Base-by-base conservation (phyloP, 805 yeast genomes). In the Millerozyma acaciae region DNA sequence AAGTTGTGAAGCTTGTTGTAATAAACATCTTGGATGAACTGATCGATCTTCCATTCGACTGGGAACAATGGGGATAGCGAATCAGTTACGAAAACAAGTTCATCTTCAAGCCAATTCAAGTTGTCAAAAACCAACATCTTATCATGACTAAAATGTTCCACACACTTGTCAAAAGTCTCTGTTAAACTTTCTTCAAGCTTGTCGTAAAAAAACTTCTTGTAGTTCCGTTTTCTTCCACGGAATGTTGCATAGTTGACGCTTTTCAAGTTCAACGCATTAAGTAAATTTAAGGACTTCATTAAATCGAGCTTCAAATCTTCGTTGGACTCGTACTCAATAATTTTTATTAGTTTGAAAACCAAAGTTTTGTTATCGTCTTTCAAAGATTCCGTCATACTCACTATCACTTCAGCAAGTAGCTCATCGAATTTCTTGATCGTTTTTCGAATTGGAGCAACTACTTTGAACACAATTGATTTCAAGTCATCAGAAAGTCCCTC, bases 21-120 rank as follows among this genome's bases (percentile, higher is more conserved):
- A 60, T 88, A 87, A 44, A 78, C 74, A 14, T 69, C 66, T 46
- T 78, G 78, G 32, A 80, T 74, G 34, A 73, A 71, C 16, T 71
- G 63, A 48, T 80, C 76, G 21, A 90, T 67, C 29, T 78, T 68
- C 97, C 97, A 93, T 35, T 72, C 66, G 13, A 51, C 49, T 0
- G 97, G 96, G 39, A 85, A 78, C 32, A 80, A 69, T 9, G 64
- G 65, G 2, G 67, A 56, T 16, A 86, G 60, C 19, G 78, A 78
- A 15, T 73, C 72, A 36, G 76, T 72, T 4, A 84, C 86, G 36
- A 81, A 73, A 19, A 71, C 58, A 35, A 93, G 60, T 48, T 90
- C 97, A 44, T 82, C 80, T 54, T 82, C 86, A 13, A 88, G 73
- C 89, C 96, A 90, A 37, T 78, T 80, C 35, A 89, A 60, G 44